phyloP scores from a whole-genome alignment of 23 red algal genomes.

The Chondrus crispus region DNA sequence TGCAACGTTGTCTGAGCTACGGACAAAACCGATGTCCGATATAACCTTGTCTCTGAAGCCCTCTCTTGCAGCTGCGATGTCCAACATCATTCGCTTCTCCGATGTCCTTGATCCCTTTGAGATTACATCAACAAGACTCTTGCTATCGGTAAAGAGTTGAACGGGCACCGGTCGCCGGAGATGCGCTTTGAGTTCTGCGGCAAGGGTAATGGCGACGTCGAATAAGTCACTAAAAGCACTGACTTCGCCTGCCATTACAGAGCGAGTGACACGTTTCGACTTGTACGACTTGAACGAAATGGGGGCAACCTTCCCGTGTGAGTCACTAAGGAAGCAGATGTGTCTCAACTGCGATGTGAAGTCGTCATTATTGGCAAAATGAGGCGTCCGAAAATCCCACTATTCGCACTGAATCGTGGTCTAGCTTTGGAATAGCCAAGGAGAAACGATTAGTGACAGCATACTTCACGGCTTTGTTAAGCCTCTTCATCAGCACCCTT shows the following conservation, averaged over 20 bases:
- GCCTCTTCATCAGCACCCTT: background rate
- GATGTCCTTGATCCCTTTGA: background rate
- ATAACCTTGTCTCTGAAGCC: background rate
- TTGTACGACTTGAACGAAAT: constrained; percentile 5
- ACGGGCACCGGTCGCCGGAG: too few species aligned
- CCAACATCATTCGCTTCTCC: constrained; percentile 28
- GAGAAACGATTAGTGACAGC: background rate
- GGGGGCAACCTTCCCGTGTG: background rate
- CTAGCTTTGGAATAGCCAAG: background rate
- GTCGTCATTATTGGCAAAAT: constrained; percentile 16
- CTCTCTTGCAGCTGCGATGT: constrained; percentile 4
- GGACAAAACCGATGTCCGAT: background rate
- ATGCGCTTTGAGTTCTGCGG: too few species aligned
- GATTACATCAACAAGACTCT: too few species aligned
- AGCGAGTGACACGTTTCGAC: background rate
- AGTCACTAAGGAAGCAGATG: background rate
- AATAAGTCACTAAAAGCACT: constrained; percentile 8
- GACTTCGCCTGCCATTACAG: background rate
- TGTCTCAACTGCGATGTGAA: background rate
- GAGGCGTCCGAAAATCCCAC: background rate
- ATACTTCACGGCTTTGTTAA: background rate
- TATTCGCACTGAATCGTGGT: background rate
- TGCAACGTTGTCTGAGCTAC: background rate
- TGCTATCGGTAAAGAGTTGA: too few species aligned
- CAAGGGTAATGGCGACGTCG: background rate